Percentiles rank a stretch among this genome's conserved stretches.
These are phyloP conservation scores for Epichloe elymi DNA, from an alignment of 2,329 filamentous ascomycete species.

Conservation along the genomic window DNA sequence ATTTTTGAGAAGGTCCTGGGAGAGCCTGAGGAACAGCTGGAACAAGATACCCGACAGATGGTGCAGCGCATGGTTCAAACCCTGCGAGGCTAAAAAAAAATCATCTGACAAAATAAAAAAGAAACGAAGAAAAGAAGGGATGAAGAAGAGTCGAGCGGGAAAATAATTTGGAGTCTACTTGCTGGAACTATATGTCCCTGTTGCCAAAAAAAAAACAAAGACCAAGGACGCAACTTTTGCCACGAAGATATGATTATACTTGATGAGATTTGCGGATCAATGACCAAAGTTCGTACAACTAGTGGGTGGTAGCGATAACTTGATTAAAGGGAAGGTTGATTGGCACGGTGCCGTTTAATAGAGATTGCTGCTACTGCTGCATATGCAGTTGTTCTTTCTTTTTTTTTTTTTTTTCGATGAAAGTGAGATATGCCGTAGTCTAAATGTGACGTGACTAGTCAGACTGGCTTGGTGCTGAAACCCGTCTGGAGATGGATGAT, in stretches of 20 bases:
- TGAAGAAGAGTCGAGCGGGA: neutral
- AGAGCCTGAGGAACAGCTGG: conserved; percentile 62
- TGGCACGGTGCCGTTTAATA: neutral
- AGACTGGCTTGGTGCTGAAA: neutral
- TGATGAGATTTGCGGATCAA: conserved; percentile 5
- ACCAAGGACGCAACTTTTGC: neutral
- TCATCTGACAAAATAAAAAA: neutral
- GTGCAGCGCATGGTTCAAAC: conserved; percentile 49
- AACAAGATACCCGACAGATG: conserved; percentile 53
- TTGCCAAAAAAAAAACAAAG: neutral
- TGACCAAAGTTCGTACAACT: neutral
- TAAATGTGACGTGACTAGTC: no score
- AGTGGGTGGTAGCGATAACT: conserved; percentile 1
- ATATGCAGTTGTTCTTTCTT: no score
- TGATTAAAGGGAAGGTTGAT: neutral
- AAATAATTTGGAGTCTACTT: neutral
- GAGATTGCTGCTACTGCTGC: neutral
- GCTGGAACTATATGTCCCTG: neutral
- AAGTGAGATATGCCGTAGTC: no score
- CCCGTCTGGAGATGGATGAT: neutral
- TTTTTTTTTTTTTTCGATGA: no score
- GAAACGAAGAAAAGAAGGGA: neutral
- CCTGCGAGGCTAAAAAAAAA: conserved; percentile 12
- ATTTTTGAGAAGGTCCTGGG: conserved; percentile 62
- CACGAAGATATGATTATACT: conserved; percentile 5